Evolutionary conservation across 768 basidiomycete species (phyloP).

Genomic region (Hericium erinaceus): DNA sequence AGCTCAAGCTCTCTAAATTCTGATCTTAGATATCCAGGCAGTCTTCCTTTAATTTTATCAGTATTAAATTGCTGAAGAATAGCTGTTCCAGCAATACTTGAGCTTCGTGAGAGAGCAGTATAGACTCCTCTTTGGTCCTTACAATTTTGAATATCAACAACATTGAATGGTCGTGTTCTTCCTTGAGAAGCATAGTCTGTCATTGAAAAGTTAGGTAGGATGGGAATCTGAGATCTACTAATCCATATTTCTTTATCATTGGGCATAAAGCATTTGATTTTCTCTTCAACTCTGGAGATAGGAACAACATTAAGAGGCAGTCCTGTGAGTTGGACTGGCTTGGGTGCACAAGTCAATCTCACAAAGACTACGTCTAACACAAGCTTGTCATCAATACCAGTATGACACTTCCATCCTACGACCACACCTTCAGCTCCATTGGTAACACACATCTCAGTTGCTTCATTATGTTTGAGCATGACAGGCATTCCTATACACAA

Average conservation of each 20-base stretch:
- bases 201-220: constrained; percentile 18
- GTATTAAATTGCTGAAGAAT: constrained; percentile 11
- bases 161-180: constrained; percentile 11
- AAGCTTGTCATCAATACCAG: not conserved
- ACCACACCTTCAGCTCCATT: constrained; percentile 18
- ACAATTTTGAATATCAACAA: constrained; percentile 10
- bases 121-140: constrained; percentile 11
- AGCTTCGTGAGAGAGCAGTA: constrained; percentile 15
- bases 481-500: constrained; percentile 18
- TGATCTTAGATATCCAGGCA: constrained; percentile 7
- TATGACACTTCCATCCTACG: constrained; percentile 5
- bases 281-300: not conserved
- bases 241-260: constrained; percentile 1
- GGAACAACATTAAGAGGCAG: constrained; percentile 16
- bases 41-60: constrained; percentile 5
- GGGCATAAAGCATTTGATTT: constrained; percentile 4
- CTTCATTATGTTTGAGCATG: constrained; percentile 15
- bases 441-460: constrained; percentile 17
- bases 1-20: constrained; percentile 14
- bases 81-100: constrained; percentile 7
- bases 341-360: constrained; percentile 5
- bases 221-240: constrained; percentile 7
- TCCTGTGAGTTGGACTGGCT: constrained; percentile 2
- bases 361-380: constrained; percentile 10
- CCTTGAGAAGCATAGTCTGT: constrained; percentile 18